Percentiles rank a stretch among this genome's conserved stretches.
Conservation (phyloP, 1,284 basidiomycete species). For the Irpex sp. region DNA sequence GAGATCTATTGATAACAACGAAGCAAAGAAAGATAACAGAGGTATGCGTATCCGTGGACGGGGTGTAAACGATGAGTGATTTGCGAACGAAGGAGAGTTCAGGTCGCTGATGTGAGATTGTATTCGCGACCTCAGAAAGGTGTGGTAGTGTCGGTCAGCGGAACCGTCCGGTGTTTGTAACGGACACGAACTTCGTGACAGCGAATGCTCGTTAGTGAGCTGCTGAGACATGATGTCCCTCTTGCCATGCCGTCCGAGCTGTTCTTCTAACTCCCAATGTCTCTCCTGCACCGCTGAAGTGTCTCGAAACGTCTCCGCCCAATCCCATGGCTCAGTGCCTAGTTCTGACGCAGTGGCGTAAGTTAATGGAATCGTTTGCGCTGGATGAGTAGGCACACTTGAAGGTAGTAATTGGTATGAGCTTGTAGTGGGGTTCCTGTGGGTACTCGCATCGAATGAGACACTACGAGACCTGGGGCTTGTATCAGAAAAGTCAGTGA, state of each 20-base stretch:
- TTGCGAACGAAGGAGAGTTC: slow-evolving; percentile 5
- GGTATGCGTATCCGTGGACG: slow-evolving; percentile 29
- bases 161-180: slow-evolving; percentile 3
- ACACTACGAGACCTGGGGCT: slow-evolving; percentile 2
- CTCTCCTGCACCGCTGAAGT: slow-evolving; percentile 15
- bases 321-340: slow-evolving; percentile 28
- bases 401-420: background rate
- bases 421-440: background rate
- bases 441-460: background rate
- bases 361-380: background rate
- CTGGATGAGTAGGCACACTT: background rate
- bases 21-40: slow-evolving; percentile 29
- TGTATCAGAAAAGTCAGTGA: slow-evolving; percentile 10
- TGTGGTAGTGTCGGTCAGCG: slow-evolving; percentile 3
- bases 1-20: slow-evolving; percentile 29
- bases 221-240: slow-evolving; percentile 13
- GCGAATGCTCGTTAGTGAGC: background rate
- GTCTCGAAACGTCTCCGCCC: slow-evolving; percentile 14
- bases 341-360: background rate
- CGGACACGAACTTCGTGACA: background rate
- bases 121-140: slow-evolving; percentile 17
- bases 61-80: slow-evolving; percentile 15
- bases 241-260: slow-evolving; percentile 21
- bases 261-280: slow-evolving; percentile 25
- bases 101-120: slow-evolving; percentile 16